Percentiles rank a stretch among this genome's conserved stretches.
These are phyloP conservation scores for Calendula officinalis DNA, from an alignment of 129 eudicot genomes.

Conservation along the genomic window DNA sequence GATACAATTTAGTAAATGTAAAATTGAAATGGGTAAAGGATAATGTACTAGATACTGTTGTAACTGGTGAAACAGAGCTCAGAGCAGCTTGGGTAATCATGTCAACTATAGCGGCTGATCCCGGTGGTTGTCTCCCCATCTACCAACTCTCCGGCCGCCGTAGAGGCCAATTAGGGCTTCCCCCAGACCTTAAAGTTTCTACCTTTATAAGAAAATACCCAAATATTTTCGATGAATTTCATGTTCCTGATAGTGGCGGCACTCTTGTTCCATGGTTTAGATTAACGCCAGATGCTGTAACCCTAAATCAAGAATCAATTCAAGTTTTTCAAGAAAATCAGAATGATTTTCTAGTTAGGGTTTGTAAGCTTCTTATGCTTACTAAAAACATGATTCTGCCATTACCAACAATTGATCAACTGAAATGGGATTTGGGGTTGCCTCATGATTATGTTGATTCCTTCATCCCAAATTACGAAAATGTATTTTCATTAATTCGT, in stretches of 20 bases:
- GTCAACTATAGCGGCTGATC: conserved; percentile 49
- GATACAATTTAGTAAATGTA: conserved; percentile 57
- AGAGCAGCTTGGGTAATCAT: conserved; percentile 62
- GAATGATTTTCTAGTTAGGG: conserved; percentile 57
- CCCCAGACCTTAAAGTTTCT: conserved; percentile 60
- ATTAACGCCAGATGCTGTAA: conserved; percentile 45
- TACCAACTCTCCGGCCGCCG: conserved; percentile 49
- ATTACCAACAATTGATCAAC: conserved; percentile 71
- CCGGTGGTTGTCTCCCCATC: conserved; percentile 44
- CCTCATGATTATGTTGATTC: conserved; percentile 56
- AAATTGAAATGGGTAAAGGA: conserved; percentile 81
- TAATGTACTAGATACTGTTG: conserved; percentile 56
- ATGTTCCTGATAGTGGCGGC: conserved; percentile 61
- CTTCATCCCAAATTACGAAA: conserved; percentile 41
- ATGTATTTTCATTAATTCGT: conserved; percentile 46
- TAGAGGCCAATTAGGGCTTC: conserved; percentile 66
- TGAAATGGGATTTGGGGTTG: conserved; percentile 92
- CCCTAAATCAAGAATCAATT: conserved; percentile 39
- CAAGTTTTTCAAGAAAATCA: conserved; percentile 35
- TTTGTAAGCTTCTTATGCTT: conserved; percentile 83
- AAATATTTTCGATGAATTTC: conserved; percentile 61
- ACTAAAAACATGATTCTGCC: conserved; percentile 57
- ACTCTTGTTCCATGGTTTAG: conserved; percentile 75
- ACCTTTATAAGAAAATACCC: conserved; percentile 75
- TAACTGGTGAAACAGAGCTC: conserved; percentile 54